phyloP scores from a whole-genome alignment of 75 land plant genomes.

The Pinus taeda region DNA sequence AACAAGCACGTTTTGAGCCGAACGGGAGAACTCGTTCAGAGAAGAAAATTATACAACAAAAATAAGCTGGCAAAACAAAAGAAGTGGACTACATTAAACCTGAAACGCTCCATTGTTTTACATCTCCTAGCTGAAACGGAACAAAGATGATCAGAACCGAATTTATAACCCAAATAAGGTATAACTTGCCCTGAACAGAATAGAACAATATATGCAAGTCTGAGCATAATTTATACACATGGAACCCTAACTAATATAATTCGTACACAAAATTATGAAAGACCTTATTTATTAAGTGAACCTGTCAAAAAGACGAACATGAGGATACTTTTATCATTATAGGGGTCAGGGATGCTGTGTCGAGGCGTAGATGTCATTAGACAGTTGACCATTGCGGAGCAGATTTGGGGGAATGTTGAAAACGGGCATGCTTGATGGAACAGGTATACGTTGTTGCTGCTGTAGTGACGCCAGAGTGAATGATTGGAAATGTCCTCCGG shows the following conservation, averaged over 20 bases:
- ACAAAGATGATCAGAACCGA: background rate
- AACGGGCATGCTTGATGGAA: constrained; percentile 14
- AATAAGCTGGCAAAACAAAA: background rate
- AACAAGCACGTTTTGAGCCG: no score
- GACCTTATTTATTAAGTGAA: background rate
- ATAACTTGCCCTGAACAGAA: background rate
- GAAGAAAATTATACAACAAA: no score
- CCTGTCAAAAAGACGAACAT: background rate
- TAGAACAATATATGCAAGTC: background rate
- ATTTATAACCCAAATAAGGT: background rate
- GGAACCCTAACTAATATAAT: no score
- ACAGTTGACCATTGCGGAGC: constrained; percentile 26
- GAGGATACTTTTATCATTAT: no score
- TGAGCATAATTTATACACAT: constrained; percentile 3
- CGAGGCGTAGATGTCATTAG: constrained; percentile 39
- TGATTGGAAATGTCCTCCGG: background rate
- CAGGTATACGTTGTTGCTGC: background rate
- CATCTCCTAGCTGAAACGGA: background rate
- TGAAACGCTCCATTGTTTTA: background rate
- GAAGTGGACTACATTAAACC: background rate
- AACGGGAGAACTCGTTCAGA: no score
- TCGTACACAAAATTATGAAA: background rate
- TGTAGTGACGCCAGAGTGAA: background rate
- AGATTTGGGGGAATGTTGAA: constrained; percentile 38
- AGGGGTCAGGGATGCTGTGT: constrained; percentile 21